Conservation (phyloP, 345 rosid genomes). For the Barbarea vulgaris region DNA sequence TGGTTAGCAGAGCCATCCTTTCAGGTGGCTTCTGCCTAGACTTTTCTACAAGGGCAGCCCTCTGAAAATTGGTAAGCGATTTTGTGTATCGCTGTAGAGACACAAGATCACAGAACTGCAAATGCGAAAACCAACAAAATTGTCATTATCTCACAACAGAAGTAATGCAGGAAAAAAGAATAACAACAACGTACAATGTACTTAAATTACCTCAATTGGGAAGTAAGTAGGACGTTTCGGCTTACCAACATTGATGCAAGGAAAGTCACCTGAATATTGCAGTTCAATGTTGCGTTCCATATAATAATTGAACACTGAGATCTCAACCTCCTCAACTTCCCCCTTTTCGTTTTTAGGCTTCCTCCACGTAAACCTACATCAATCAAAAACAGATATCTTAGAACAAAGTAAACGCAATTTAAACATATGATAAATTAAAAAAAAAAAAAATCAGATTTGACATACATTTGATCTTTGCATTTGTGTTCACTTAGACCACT, state of each 20-base stretch:
- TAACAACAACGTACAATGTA: neutral
- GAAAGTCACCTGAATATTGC: conserved; percentile 68
- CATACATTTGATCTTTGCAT: conserved; percentile 60
- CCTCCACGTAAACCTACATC: conserved; percentile 65
- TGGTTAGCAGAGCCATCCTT: conserved; percentile 70
- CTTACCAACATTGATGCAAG: conserved; percentile 93
- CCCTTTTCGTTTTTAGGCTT: conserved; percentile 45
- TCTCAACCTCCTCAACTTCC: conserved; percentile 51
- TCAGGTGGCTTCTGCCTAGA: conserved; percentile 96
- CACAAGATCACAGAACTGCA: conserved; percentile 74
- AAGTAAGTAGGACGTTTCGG: conserved; percentile 81
- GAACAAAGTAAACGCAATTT: neutral
- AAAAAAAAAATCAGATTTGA: neutral
- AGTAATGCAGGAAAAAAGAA: conserved; percentile 1
- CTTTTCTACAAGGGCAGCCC: conserved; percentile 81
- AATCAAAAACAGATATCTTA: neutral
- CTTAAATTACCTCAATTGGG: conserved; percentile 68
- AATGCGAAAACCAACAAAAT: conserved; percentile 12
- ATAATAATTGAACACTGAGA: conserved; percentile 73
- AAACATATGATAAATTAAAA: neutral
- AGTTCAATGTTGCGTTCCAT: conserved; percentile 54
- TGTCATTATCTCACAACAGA: neutral
- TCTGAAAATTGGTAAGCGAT: conserved; percentile 67
- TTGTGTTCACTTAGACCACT: conserved; percentile 64
- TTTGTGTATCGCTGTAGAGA: conserved; percentile 90